Conservation (phyloP, 352 stramenopile species). For the Phytophthora fragariaefolia region DNA sequence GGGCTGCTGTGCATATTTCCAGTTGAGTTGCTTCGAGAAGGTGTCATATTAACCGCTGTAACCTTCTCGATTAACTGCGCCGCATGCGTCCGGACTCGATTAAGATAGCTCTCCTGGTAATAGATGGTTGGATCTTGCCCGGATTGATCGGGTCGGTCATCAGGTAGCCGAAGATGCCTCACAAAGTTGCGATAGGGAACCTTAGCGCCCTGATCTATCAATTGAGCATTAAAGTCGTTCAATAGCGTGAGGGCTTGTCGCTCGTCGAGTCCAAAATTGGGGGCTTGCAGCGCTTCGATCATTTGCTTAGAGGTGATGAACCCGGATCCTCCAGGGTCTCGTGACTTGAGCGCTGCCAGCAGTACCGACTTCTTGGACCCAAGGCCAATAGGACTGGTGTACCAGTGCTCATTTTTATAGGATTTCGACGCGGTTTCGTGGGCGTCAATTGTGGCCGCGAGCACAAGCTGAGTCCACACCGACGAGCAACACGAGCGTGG, state of each 20-base stretch:
- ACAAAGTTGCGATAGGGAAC: constrained; percentile 60
- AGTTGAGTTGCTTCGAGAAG: neutral
- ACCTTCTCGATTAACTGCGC: constrained; percentile 40
- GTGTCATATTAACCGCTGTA: neutral
- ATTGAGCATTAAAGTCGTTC: constrained; percentile 35
- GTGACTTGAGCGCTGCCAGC: constrained; percentile 47
- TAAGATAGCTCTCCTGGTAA: constrained; percentile 57
- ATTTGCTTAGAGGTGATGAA: constrained; percentile 43
- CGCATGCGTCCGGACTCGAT: constrained; percentile 50
- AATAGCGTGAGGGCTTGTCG: constrained; percentile 41
- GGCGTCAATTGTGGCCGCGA: constrained; percentile 26
- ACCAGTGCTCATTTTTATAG: constrained; percentile 71
- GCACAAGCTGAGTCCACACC: constrained; percentile 15
- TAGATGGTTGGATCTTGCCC: constrained; percentile 47
- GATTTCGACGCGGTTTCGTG: constrained; percentile 47
- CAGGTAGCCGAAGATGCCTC: constrained; percentile 37
- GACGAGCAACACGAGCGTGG: neutral
- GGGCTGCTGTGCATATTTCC: neutral
- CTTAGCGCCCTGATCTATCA: constrained; percentile 24
- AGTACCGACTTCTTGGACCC: constrained; percentile 61
- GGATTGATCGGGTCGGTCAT: constrained; percentile 11
- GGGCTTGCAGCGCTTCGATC: constrained; percentile 39
- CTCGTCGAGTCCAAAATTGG: constrained; percentile 49
- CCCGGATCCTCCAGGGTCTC: constrained; percentile 44
- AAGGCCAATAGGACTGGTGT: constrained; percentile 50